These are phyloP conservation scores for Xerocomus amazonicus DNA, from an alignment of 1,284 basidiomycete genomes.

Conservation along the genomic window DNA sequence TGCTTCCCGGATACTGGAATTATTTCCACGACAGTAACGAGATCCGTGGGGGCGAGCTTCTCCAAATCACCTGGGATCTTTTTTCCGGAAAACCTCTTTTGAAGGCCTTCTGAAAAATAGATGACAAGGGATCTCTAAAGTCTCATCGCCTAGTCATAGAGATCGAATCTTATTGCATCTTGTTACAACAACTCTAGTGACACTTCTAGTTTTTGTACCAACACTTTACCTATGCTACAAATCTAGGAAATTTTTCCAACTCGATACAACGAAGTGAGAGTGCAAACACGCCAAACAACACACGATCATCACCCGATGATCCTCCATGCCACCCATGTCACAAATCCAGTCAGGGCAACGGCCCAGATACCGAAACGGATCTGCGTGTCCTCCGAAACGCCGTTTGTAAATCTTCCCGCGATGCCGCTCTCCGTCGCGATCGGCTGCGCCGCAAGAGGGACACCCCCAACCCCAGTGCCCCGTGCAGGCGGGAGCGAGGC, in stretches of 20 bases:
- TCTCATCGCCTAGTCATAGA: too few species aligned
- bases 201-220: not conserved
- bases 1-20: conserved; percentile 35
- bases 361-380: conserved; percentile 17
- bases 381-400: conserved; percentile 10
- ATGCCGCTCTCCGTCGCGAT: conserved; percentile 11
- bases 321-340: conserved; percentile 21
- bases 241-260: conserved; percentile 7
- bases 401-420: conserved; percentile 11
- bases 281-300: not conserved
- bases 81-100: conserved; percentile 16
- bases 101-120: conserved; percentile 9
- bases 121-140: not conserved
- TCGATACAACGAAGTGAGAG: conserved; percentile 1
- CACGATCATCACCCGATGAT: conserved; percentile 7
- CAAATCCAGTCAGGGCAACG: conserved; percentile 6
- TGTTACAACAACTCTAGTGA: too few species aligned
- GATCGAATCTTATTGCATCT: too few species aligned
- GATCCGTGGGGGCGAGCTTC: conserved; percentile 16
- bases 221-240: conserved; percentile 9
- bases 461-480: conserved; percentile 28
- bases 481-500: conserved; percentile 19
- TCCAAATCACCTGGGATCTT: conserved; percentile 23
- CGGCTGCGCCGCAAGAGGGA: conserved; percentile 26
- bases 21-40: conserved; percentile 24